These are phyloP conservation scores for Diaporthe ilicicola DNA, from an alignment of 2,329 filamentous ascomycete species.

Conservation along the genomic window DNA sequence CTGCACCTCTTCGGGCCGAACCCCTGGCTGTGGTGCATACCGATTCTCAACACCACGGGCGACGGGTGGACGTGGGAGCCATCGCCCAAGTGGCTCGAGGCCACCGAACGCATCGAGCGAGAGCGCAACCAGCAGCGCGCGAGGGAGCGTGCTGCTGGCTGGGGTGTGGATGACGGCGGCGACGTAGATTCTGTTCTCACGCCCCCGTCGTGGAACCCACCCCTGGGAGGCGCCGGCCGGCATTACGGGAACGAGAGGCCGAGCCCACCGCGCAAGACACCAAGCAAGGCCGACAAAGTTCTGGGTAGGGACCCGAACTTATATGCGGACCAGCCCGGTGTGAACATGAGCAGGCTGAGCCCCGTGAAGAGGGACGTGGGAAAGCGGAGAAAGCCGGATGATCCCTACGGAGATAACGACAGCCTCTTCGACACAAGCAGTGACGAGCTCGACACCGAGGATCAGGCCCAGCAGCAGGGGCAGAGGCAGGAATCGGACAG, in stretches of 20 bases:
- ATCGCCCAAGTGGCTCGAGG: slow-evolving; percentile 79
- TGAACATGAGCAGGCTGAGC: slow-evolving; percentile 57
- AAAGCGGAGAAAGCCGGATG: slow-evolving; percentile 48
- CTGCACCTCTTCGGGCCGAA: slow-evolving; percentile 81
- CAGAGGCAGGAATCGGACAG: slow-evolving; percentile 49
- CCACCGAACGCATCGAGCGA: slow-evolving; percentile 67
- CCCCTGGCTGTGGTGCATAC: slow-evolving; percentile 79
- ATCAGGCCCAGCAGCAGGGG: slow-evolving; percentile 38
- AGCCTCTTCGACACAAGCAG: slow-evolving; percentile 39
- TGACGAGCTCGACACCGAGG: slow-evolving; percentile 47
- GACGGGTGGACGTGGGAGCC: slow-evolving; percentile 97
- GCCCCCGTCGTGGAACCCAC: slow-evolving; percentile 40
- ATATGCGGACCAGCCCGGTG: slow-evolving; percentile 58
- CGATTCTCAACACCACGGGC: slow-evolving; percentile 84
- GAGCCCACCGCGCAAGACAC: slow-evolving; percentile 45
- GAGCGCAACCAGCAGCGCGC: slow-evolving; percentile 68
- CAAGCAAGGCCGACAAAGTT: slow-evolving; percentile 66
- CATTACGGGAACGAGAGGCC: slow-evolving; percentile 40
- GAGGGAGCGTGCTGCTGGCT: slow-evolving; percentile 73
- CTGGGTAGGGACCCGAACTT: slow-evolving; percentile 65
- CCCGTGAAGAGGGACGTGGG: slow-evolving; percentile 36
- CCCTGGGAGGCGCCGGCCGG: slow-evolving; percentile 39
- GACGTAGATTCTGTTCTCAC: slow-evolving; percentile 11
- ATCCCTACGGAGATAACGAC: slow-evolving; percentile 43
- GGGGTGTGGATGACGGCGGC: slow-evolving; percentile 57